Conservation (phyloP, 2,329 filamentous ascomycete genomes). For the Pleoardoris graminearum region DNA sequence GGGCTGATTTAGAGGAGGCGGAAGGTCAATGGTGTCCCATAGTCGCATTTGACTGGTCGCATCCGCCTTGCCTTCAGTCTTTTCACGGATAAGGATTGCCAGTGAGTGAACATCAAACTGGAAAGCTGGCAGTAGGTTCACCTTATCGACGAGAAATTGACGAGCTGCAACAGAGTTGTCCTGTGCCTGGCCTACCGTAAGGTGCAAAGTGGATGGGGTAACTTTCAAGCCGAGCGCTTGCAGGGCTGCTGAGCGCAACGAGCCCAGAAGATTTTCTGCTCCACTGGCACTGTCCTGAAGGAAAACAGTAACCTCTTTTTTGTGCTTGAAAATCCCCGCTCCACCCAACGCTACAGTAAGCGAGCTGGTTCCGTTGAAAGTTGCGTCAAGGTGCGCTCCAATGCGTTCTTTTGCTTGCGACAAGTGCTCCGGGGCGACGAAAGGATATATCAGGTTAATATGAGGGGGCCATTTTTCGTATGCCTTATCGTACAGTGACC, state of each 20-base stretch:
- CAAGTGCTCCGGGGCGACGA: conserved; percentile 57
- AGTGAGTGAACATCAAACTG: conserved; percentile 56
- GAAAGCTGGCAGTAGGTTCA: conserved; percentile 52
- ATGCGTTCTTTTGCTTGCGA: conserved; percentile 45
- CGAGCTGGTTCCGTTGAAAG: not conserved
- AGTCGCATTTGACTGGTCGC: conserved; percentile 57
- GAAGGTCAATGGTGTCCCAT: conserved; percentile 56
- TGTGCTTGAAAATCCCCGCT: conserved; percentile 55
- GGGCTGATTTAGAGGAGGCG: not conserved
- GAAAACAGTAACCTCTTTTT: conserved; percentile 52
- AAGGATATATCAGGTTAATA: conserved; percentile 69
- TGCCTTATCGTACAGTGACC: conserved; percentile 65
- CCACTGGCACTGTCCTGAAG: conserved; percentile 18
- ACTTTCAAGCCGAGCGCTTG: conserved; percentile 29
- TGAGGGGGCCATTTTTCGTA: conserved; percentile 68
- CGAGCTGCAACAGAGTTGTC: conserved; percentile 52
- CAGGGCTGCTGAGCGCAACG: conserved; percentile 24
- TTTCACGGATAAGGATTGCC: conserved; percentile 59
- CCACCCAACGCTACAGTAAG: conserved; percentile 40
- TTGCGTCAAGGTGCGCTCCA: conserved; percentile 45
- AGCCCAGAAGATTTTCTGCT: conserved; percentile 13
- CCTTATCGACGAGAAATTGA: conserved; percentile 58
- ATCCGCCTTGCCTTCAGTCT: conserved; percentile 31
- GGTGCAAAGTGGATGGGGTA: conserved; percentile 49
- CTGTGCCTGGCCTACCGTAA: conserved; percentile 65